These are phyloP conservation scores for Dovyalis caffra DNA, from an alignment of 345 rosid genomes.

Conservation along the genomic window DNA sequence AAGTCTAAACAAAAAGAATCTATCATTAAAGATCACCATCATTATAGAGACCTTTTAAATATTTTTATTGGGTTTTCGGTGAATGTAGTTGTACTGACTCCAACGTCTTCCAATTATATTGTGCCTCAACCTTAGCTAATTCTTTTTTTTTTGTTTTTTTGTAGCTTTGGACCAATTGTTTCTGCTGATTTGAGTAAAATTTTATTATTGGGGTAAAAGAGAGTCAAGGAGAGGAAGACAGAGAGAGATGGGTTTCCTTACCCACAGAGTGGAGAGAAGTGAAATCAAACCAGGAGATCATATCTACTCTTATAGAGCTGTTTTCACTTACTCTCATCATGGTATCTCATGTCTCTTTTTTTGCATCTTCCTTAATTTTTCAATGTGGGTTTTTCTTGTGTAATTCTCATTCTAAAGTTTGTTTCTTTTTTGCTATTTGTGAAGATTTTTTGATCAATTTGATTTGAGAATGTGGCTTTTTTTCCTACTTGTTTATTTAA, in stretches of 20 bases:
- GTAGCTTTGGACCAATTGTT: not conserved
- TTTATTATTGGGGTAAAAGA: not conserved
- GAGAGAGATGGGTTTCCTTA: slow-evolving; percentile 76
- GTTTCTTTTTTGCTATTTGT: not conserved
- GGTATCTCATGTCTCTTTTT: slow-evolving; percentile 41
- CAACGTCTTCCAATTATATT: slow-evolving; percentile 13
- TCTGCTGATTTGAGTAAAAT: not conserved
- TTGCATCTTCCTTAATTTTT: not conserved
- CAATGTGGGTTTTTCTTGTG: slow-evolving; percentile 19
- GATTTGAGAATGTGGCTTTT: too few relatives aligned
- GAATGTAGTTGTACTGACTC: slow-evolving; percentile 22
- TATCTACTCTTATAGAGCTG: slow-evolving; percentile 93
- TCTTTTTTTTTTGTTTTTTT: too few relatives aligned
- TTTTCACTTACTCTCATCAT: slow-evolving; percentile 94
- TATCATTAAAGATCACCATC: not conserved
- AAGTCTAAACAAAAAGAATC: not conserved
- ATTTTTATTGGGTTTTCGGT: not conserved
- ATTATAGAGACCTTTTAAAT: not conserved
- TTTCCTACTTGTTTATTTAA: not conserved
- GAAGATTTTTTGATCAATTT: not conserved
- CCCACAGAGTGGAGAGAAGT: slow-evolving; percentile 67
- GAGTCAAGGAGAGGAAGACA: not conserved
- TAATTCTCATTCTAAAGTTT: slow-evolving; percentile 3
- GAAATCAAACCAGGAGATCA: slow-evolving; percentile 89
- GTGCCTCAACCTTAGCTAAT: too few relatives aligned